Base-by-base conservation (phyloP, 2,329 filamentous ascomycete species). In the Cladorrhinum sp. region DNA sequence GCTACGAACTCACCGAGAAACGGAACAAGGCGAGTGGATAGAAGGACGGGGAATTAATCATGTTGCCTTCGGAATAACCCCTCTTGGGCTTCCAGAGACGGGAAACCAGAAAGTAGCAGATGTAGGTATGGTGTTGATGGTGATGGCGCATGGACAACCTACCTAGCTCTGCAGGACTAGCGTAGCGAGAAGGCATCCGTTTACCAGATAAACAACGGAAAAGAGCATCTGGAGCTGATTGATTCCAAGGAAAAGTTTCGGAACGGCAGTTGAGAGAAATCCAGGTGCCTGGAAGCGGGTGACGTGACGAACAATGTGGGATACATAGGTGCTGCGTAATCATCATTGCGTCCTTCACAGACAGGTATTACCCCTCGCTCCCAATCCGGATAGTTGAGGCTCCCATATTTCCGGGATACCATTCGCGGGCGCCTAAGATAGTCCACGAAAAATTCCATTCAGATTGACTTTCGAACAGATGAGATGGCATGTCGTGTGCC, bases 221-320 rank as follows among this genome's bases (percentile, higher is more conserved):
- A 8, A 46, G 12, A 42, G 14, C 14, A 42, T 42, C 14, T n/a
- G n/a, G n/a, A n/a, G n/a, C n/a, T n/a, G n/a, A n/a, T 14, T 7
- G 14, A 55, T 46, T 30, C 28, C 3, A 24, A n/a, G 36, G n/a
- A 8, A 21, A 46, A 16, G n/a, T 46, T 2, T 20, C 18, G 42
- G 42, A 20, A 21, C 42, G 18, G 42, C 18, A 21, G 42, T 46
- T 21, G 21, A 56, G 23, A 39, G 59, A 42, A 62, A 64, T 62
- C 39, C 55, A 60, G 60, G n/a, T 62, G 62, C 62, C 62, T 64
- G 50, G 33, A 24, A 14, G 46, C 26, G 26, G 26, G n/a, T n/a
- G n/a, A n/a, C n/a, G 16, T 49, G 33, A 10, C 48, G 54, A 49
- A 57, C 9, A 54, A 48, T 52, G 42, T 28, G 26, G 9, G 4